Evolutionary conservation across 306 rosid genomes (phyloP).

Genomic region (Astragalus membranaceus): DNA sequence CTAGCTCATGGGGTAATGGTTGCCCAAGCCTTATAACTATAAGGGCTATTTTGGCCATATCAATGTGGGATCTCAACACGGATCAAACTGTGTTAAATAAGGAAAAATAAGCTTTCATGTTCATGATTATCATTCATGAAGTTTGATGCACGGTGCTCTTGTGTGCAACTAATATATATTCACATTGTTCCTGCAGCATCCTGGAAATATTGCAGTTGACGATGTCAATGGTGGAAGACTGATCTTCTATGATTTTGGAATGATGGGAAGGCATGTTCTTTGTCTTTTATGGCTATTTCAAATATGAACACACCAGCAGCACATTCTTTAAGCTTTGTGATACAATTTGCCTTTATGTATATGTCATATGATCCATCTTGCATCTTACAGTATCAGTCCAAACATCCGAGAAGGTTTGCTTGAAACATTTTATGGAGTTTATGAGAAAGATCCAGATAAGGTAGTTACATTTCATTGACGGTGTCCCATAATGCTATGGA

Average conservation of each 20-base stretch:
- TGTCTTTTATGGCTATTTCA: constrained; percentile 17
- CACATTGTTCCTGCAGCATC: constrained; percentile 61
- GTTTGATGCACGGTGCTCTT: not conserved
- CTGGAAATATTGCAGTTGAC: constrained; percentile 97
- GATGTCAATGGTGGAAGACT: constrained; percentile 98
- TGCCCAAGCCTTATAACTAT: not conserved
- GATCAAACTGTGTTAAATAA: not conserved
- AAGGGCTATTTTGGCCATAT: not conserved
- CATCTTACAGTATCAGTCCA: constrained; percentile 72
- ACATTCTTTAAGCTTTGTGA: constrained; percentile 13
- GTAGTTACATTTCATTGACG: constrained; percentile 37
- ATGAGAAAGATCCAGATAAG: constrained; percentile 96
- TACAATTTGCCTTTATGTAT: constrained; percentile 12
- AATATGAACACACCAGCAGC: not conserved
- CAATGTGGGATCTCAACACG: not conserved
- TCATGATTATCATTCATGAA: not conserved
- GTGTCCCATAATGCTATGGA: constrained; percentile 10
- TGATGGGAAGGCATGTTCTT: constrained; percentile 91
- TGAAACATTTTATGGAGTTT: constrained; percentile 85
- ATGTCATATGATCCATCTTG: constrained; percentile 6
- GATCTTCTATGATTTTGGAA: constrained; percentile 99
- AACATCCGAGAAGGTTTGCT: constrained; percentile 95
- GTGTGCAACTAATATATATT: not conserved
- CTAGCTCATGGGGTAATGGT: not conserved
- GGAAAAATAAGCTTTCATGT: not conserved